phyloP scores from a whole-genome alignment of 1,284 basidiomycete genomes.

The Ustilago crameri region DNA sequence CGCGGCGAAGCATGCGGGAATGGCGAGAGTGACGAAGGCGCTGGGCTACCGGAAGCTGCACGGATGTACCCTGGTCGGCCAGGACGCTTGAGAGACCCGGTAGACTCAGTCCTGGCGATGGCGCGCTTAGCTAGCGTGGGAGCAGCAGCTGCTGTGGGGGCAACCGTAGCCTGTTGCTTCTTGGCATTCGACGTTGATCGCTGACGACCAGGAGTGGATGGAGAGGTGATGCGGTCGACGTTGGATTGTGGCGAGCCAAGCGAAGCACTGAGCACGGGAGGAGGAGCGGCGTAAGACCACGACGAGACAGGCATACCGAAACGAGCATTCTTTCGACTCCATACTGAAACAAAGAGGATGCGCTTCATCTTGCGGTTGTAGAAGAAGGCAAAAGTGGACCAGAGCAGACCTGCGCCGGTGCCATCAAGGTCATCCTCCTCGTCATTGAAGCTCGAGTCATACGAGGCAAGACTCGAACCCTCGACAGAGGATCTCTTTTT shows the following conservation, averaged over 20 bases:
- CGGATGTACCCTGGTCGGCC: constrained; percentile 37
- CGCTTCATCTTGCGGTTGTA: constrained; percentile 90
- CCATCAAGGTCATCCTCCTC: constrained; percentile 74
- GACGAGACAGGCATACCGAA: constrained; percentile 40
- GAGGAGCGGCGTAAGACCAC: constrained; percentile 40
- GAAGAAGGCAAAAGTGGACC: constrained; percentile 98
- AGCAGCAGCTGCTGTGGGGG: constrained; percentile 20
- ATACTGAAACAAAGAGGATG: constrained; percentile 90
- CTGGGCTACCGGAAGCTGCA: constrained; percentile 55
- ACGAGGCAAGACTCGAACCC: constrained; percentile 28
- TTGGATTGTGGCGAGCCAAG: constrained; percentile 35
- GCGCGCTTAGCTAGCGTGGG: constrained; percentile 57
- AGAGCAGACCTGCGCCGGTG: constrained; percentile 81
- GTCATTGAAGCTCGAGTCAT: constrained; percentile 39
- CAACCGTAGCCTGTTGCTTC: constrained; percentile 18
- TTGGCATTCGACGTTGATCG: constrained; percentile 25
- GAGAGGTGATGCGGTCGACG: constrained; percentile 14
- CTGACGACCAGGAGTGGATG: constrained; percentile 14
- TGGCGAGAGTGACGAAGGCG: constrained; percentile 63
- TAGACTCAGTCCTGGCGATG: constrained; percentile 46
- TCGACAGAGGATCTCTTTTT: constrained; percentile 32
- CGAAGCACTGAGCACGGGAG: constrained; percentile 42
- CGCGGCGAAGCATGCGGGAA: constrained; percentile 62
- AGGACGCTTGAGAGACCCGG: constrained; percentile 38
- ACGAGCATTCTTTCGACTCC: constrained; percentile 78